These are phyloP conservation scores for Arbutus unedo DNA, from an alignment of 148 eudicot genomes.

Conservation along the genomic window DNA sequence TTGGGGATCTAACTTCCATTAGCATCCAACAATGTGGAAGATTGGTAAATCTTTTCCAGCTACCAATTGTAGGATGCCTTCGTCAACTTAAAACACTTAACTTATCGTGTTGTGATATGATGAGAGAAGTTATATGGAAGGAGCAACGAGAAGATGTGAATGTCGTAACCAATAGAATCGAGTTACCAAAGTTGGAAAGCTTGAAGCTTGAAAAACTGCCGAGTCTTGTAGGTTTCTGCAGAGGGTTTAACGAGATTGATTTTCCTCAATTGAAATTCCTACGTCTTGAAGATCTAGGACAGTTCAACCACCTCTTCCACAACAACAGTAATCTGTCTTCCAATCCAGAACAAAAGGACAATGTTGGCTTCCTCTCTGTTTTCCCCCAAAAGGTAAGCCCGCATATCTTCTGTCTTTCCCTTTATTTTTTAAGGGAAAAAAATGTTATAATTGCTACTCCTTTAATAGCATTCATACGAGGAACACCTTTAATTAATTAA, in stretches of 20 bases:
- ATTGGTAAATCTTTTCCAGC: not conserved
- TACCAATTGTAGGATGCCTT: not conserved
- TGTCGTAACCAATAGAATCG: not conserved
- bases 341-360: not conserved
- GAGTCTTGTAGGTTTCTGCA: constrained; percentile 3
- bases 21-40: not conserved
- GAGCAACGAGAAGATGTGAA: constrained; percentile 1
- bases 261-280: not conserved
- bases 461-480: too few species aligned
- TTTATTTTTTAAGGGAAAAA: too few species aligned
- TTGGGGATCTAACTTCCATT: not conserved
- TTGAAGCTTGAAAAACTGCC: accelerated
- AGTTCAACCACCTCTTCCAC: not conserved
- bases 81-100: not conserved
- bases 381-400: not conserved
- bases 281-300: not conserved
- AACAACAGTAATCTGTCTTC: not conserved
- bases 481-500: too few species aligned
- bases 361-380: not conserved
- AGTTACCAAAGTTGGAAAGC: not conserved
- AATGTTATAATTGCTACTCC: too few species aligned
- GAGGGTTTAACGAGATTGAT: constrained; percentile 3
- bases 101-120: not conserved
- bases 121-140: constrained; percentile 11
- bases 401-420: not conserved